Conservation (phyloP, 768 basidiomycete species). For the Amanita thiersii region DNA sequence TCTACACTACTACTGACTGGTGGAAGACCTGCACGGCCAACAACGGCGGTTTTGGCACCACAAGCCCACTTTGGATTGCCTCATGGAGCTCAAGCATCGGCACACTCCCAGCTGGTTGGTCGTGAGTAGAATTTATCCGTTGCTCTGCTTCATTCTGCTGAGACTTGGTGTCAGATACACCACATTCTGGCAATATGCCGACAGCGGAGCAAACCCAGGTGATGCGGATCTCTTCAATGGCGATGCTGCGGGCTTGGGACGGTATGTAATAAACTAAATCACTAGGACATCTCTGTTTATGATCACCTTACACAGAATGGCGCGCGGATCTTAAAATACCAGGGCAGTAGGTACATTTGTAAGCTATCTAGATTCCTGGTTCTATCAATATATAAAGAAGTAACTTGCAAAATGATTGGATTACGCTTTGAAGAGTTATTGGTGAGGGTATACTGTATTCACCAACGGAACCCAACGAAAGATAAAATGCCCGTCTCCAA, state of each 20-base stretch:
- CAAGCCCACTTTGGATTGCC: constrained; percentile 57
- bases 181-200: constrained; percentile 20
- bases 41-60: constrained; percentile 37
- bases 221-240: constrained; percentile 52
- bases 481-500: too few relatives aligned
- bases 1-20: constrained; percentile 61
- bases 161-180: background rate
- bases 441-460: too few relatives aligned
- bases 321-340: too few relatives aligned
- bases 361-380: too few relatives aligned
- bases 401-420: too few relatives aligned
- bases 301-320: too few relatives aligned
- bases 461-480: too few relatives aligned
- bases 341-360: too few relatives aligned
- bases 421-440: too few relatives aligned
- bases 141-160: background rate
- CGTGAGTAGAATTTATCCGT: constrained; percentile 17
- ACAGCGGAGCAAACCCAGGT: constrained; percentile 45
- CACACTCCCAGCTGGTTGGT: constrained; percentile 52
- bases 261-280: too few relatives aligned
- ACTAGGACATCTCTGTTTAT: too few relatives aligned
- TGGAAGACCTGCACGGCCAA: constrained; percentile 62
- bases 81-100: constrained; percentile 40
- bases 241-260: constrained; percentile 24
- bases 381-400: too few relatives aligned